phyloP scores from a whole-genome alignment of 768 basidiomycete genomes.

The Tulasnella sp. region DNA sequence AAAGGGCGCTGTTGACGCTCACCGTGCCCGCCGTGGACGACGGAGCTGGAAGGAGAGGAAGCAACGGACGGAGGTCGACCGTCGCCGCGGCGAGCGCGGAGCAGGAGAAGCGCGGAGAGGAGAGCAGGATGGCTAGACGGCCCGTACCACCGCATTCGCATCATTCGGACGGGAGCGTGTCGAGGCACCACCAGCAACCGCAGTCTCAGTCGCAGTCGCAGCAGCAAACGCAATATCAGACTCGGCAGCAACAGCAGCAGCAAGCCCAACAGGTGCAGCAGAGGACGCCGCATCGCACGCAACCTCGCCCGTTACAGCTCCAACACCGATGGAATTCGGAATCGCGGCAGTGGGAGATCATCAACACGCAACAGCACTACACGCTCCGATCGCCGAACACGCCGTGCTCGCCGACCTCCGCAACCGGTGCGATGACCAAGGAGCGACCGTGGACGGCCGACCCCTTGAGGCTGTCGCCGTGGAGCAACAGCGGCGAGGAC shows the following conservation, averaged over 20 bases:
- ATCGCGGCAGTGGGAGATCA: constrained; percentile 6
- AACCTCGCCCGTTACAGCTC: not conserved
- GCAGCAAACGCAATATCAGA: no score
- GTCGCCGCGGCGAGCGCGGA: not conserved
- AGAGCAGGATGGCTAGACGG: not conserved
- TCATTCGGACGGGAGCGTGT: not conserved
- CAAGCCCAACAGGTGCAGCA: not conserved
- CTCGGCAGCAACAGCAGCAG: not conserved
- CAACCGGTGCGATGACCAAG: not conserved
- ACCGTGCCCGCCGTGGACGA: not conserved
- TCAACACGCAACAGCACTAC: not conserved
- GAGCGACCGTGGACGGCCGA: not conserved
- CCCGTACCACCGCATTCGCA: constrained; percentile 4
- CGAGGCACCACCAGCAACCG: not conserved
- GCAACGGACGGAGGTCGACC: not conserved
- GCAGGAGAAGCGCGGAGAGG: not conserved
- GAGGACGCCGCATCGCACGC: not conserved
- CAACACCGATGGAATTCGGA: not conserved
- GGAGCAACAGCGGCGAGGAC: not conserved
- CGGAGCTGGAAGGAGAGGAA: not conserved
- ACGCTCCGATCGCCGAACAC: not conserved
- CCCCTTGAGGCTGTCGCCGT: not conserved
- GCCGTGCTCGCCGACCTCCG: not conserved
- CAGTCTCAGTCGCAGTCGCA: not conserved
- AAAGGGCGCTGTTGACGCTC: not conserved